phyloP scores from a whole-genome alignment of 1,284 basidiomycete species.

The Leccinum insigne region DNA sequence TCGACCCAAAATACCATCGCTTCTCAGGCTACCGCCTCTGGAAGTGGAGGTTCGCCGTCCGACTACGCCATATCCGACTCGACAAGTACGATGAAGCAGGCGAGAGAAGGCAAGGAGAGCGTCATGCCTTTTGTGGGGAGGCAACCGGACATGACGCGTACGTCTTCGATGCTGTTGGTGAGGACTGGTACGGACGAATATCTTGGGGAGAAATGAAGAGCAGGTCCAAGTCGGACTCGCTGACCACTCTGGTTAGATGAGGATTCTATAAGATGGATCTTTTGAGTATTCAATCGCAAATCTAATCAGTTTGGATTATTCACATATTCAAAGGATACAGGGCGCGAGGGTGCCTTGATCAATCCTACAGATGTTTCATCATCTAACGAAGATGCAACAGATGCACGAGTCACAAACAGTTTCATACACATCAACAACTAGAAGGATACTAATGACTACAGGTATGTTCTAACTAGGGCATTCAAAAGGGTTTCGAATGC shows the following conservation, averaged over 20 bases:
- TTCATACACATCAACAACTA: too few relatives aligned
- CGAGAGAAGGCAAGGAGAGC: slow-evolving; percentile 16
- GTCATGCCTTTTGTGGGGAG: slow-evolving; percentile 30
- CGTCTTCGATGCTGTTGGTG: slow-evolving; percentile 20
- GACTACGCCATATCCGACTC: slow-evolving; percentile 30
- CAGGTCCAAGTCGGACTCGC: slow-evolving; percentile 18
- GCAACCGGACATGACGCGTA: slow-evolving; percentile 23
- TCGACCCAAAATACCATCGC: slow-evolving; percentile 7
- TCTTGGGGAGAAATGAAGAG: slow-evolving; percentile 1
- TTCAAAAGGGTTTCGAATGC: too few relatives aligned
- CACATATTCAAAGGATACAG: background rate
- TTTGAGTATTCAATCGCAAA: background rate
- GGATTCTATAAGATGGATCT: too few relatives aligned
- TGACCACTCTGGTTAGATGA: too few relatives aligned
- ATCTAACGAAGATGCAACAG: too few relatives aligned
- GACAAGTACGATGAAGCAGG: slow-evolving; percentile 33
- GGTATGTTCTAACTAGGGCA: too few relatives aligned
- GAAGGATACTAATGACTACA: too few relatives aligned
- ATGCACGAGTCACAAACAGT: too few relatives aligned
- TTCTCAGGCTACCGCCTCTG: slow-evolving; percentile 9
- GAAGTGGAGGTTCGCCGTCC: slow-evolving; percentile 24
- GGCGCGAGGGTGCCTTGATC: too few relatives aligned
- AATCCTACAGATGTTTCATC: too few relatives aligned
- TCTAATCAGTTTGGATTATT: background rate
- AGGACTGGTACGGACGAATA: slow-evolving; percentile 13